These are phyloP conservation scores for Pontederia crassipes DNA, from an alignment of 176 grass and related monocot species.

Conservation along the genomic window DNA sequence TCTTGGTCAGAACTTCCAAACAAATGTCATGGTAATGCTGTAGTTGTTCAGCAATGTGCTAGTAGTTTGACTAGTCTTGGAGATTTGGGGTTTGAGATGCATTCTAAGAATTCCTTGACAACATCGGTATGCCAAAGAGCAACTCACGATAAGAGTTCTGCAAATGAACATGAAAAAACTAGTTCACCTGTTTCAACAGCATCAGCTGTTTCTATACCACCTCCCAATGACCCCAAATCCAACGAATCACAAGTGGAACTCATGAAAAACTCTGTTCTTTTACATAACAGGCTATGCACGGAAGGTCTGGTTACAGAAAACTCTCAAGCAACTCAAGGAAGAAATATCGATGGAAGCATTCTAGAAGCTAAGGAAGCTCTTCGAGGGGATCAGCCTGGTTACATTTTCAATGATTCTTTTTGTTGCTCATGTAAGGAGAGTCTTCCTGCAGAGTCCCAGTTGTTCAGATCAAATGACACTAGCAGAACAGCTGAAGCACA, in stretches of 20 bases:
- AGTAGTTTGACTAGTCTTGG: constrained; percentile 1
- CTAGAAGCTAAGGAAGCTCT: constrained; percentile 16
- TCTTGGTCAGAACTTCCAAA: neutral
- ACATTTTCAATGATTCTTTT: constrained; percentile 30
- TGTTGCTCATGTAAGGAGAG: constrained; percentile 62
- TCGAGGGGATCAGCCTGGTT: constrained; percentile 20
- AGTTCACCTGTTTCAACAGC: constrained; percentile 53
- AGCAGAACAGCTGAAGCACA: constrained; percentile 33
- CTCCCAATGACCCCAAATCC: constrained; percentile 33
- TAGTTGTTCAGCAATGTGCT: neutral
- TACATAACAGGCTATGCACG: neutral
- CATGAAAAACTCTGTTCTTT: neutral
- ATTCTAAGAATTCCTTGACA: neutral
- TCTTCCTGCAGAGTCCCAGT: constrained; percentile 39
- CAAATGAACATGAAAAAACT: constrained; percentile 27
- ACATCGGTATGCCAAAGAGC: constrained; percentile 44
- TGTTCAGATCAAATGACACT: constrained; percentile 16
- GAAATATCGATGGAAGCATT: constrained; percentile 19
- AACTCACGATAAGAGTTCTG: constrained; percentile 40
- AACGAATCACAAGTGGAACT: constrained; percentile 11
- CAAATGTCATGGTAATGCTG: neutral
- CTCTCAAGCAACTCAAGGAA: constrained; percentile 24
- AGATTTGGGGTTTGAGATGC: constrained; percentile 3
- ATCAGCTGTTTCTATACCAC: constrained; percentile 42
- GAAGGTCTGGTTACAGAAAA: constrained; percentile 26